A percentile compares a stretch with the other conserved stretches of the same genome.
Evolutionary conservation across 1,284 basidiomycete genomes (phyloP).

Genomic region (Neolentinus lepideus): DNA sequence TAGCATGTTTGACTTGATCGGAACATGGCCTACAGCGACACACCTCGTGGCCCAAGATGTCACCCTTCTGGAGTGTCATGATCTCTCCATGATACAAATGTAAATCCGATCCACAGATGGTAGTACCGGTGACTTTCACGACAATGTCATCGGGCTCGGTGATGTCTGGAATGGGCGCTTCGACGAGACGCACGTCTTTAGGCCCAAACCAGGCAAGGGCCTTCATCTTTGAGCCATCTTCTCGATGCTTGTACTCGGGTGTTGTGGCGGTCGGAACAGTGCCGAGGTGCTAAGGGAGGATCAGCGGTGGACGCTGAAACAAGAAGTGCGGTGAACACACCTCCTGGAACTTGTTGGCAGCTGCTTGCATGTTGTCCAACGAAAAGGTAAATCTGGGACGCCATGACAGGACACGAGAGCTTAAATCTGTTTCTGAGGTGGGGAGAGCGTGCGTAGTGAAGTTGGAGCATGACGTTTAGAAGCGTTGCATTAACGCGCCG

Average conservation of each 20-base stretch:
- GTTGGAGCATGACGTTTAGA: neutral
- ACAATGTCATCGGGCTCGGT: conserved; percentile 63
- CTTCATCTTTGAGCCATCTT: conserved; percentile 52
- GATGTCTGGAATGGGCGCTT: conserved; percentile 61
- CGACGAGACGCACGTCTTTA: conserved; percentile 44
- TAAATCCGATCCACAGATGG: conserved; percentile 65
- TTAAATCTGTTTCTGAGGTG: neutral
- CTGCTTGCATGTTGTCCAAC: conserved; percentile 24
- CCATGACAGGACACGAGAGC: neutral
- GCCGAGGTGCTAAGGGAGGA: conserved; percentile 30
- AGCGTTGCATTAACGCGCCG: neutral
- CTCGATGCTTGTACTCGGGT: conserved; percentile 41
- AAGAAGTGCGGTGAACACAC: conserved; percentile 13
- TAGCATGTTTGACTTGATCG: neutral
- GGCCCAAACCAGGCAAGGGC: conserved; percentile 68
- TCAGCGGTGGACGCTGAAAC: conserved; percentile 1
- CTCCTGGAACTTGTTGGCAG: conserved; percentile 27
- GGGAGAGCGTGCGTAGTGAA: too few relatives aligned
- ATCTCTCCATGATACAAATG: conserved; percentile 66
- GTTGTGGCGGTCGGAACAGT: conserved; percentile 33
- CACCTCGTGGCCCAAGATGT: conserved; percentile 72
- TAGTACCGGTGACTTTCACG: conserved; percentile 61
- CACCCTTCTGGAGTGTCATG: conserved; percentile 59
- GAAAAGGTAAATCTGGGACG: neutral
- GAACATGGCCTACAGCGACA: neutral